Evolutionary conservation across 2,329 filamentous ascomycete genomes (phyloP), one percentile per base, ranked within the genome.

Genomic region (Aureobasidium lini): DNA sequence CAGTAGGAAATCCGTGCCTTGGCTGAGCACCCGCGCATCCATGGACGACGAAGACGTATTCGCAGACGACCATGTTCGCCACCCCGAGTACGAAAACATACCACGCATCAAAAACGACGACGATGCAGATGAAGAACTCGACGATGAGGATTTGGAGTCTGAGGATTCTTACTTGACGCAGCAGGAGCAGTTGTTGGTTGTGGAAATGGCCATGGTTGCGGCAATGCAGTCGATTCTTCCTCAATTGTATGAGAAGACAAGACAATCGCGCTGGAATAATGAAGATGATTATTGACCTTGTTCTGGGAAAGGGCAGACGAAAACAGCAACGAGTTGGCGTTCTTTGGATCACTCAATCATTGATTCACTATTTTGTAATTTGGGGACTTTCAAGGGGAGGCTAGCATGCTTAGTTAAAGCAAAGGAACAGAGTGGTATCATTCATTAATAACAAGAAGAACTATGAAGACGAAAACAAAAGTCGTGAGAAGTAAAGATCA

Each of bases 351-450:
- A 23, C 18, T 23, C 18, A 23, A 23, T 23, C 18, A 23, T 23
- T 23, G 18, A 6, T 1, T 34, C 9, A 37, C 32, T 28, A 4
- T 37, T 40, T 11, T 52, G 18, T 29, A 40, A 16, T 11, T 31
- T 9, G 34, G 11, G 2, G 2, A 16, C 7, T 9, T 16, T 10
- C 7, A 8, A 40, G 8, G 15, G 15, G 3, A 11, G 18, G 18
- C 18, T 23, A 23, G 18, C 18, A 23, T 23, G 23, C 23, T 23
- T 23, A 23, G 23, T 16, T n/a, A 3, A 42, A 56, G 16, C 18
- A 28, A 29, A 29, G 4, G n/a, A 46, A 46, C 39, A 56, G 36
- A 56, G 52, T 56, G 52, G 52, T 56, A 56, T 56, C 52, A 44
- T 56, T 44, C 28, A 37, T 42, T 11, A 32, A 28, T 9, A 36